Conservation (phyloP, 768 basidiomycete species). For the Pulveroboletus sp. region DNA sequence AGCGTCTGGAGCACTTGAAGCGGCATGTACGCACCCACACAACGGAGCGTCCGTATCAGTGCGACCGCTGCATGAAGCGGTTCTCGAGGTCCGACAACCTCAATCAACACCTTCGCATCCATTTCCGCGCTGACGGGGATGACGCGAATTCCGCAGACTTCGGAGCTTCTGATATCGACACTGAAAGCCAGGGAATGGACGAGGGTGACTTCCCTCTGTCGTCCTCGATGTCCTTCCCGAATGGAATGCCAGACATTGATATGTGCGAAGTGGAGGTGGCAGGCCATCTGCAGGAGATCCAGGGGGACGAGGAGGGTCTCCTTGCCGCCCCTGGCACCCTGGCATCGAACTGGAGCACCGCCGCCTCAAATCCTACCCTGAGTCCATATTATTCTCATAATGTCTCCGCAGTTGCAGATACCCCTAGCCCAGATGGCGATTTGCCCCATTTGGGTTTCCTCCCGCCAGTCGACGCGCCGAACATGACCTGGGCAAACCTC, state of each 20-base stretch:
- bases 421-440: slow-evolving; percentile 16
- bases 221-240: slow-evolving; percentile 25
- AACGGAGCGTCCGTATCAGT: slow-evolving; percentile 79
- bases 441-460: slow-evolving; percentile 19
- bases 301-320: slow-evolving; percentile 55
- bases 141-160: slow-evolving; percentile 24
- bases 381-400: slow-evolving; percentile 22
- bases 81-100: slow-evolving; percentile 91
- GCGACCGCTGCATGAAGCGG: slow-evolving; percentile 67
- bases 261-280: slow-evolving; percentile 60
- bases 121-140: slow-evolving; percentile 38
- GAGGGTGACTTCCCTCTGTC: slow-evolving; percentile 27
- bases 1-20: slow-evolving; percentile 88
- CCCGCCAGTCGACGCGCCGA: slow-evolving; percentile 19
- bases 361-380: slow-evolving; percentile 15
- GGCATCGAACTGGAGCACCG: slow-evolving; percentile 11
- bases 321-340: slow-evolving; percentile 31
- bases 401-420: slow-evolving; percentile 12
- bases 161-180: slow-evolving; percentile 25
- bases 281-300: slow-evolving; percentile 51
- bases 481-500: slow-evolving; percentile 22
- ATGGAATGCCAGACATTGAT: slow-evolving; percentile 41
- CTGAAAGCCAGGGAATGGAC: slow-evolving; percentile 35
- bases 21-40: slow-evolving; percentile 86
- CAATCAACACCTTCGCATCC: slow-evolving; percentile 80